Evolutionary conservation across 306 rosid species (phyloP).

Genomic region (Cucurbita maxima): DNA sequence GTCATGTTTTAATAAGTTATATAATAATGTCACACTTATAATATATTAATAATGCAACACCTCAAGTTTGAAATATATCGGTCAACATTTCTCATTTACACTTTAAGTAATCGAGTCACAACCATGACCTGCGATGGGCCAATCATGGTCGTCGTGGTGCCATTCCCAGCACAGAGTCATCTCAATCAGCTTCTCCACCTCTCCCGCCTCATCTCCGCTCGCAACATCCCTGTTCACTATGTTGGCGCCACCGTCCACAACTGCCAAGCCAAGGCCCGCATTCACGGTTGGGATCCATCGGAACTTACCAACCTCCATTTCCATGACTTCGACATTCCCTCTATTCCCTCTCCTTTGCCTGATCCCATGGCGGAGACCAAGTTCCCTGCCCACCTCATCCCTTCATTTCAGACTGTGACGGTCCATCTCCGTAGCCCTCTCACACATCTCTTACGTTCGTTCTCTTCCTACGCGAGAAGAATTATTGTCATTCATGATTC

Average conservation of each 20-base stretch:
- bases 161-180: conserved; percentile 71
- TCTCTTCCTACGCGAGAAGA: conserved; percentile 26
- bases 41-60: too few relatives aligned
- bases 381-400: conserved; percentile 59
- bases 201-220: conserved; percentile 36
- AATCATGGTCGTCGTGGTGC: conserved; percentile 43
- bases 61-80: too few relatives aligned
- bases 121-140: conserved; percentile 1
- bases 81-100: too few relatives aligned
- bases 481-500: conserved; percentile 50
- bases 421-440: conserved; percentile 29
- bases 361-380: conserved; percentile 21
- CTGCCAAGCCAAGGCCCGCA: conserved; percentile 35
- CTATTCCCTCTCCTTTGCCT: conserved; percentile 32
- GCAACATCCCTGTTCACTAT: conserved; percentile 41
- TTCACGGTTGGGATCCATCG: conserved; percentile 39
- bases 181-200: conserved; percentile 81
- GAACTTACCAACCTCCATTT: conserved; percentile 25
- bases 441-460: conserved; percentile 18
- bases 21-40: too few relatives aligned
- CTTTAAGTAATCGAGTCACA: too few relatives aligned
- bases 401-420: conserved; percentile 27
- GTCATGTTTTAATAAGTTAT: too few relatives aligned
- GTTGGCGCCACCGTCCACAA: conserved; percentile 45
- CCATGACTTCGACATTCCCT: conserved; percentile 34